These are phyloP conservation scores for Adiantum capillusveneris DNA, from an alignment of 75 land plant species.

Conservation along the genomic window DNA sequence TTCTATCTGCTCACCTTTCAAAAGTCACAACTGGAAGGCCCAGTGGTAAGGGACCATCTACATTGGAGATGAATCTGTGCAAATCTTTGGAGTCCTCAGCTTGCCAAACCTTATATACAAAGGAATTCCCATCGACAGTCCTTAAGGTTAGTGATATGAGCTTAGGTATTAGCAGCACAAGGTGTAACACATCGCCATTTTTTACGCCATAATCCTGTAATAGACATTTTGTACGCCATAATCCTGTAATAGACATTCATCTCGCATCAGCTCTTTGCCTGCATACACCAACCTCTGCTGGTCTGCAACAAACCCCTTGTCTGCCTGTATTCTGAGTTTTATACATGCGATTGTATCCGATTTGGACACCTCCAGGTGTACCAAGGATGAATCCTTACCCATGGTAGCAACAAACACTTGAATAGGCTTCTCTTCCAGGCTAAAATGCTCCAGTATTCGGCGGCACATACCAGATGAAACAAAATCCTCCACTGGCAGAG, in stretches of 20 bases:
- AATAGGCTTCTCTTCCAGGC: constrained; percentile 21
- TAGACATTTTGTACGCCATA: constrained; percentile 74
- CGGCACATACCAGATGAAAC: too few relatives aligned
- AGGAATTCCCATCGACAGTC: too few relatives aligned
- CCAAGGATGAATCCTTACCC: constrained; percentile 18
- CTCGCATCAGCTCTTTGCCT: too few relatives aligned
- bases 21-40: constrained; percentile 1
- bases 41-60: not conserved
- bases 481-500: too few relatives aligned
- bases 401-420: constrained; percentile 21
- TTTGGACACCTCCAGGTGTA: constrained; percentile 66
- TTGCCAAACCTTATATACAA: too few relatives aligned
- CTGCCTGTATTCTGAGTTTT: constrained; percentile 64
- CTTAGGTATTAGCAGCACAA: too few relatives aligned
- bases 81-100: constrained; percentile 13
- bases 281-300: too few relatives aligned
- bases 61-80: constrained; percentile 13
- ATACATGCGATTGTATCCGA: constrained; percentile 45
- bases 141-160: too few relatives aligned
- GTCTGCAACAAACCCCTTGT: too few relatives aligned
- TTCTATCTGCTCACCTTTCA: constrained; percentile 62
- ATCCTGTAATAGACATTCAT: constrained; percentile 43
- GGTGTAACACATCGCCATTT: too few relatives aligned
- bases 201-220: too few relatives aligned
- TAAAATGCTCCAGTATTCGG: too few relatives aligned